Evolutionary conservation across 441 rosid species (phyloP).

Genomic region (Erodium moschatum): DNA sequence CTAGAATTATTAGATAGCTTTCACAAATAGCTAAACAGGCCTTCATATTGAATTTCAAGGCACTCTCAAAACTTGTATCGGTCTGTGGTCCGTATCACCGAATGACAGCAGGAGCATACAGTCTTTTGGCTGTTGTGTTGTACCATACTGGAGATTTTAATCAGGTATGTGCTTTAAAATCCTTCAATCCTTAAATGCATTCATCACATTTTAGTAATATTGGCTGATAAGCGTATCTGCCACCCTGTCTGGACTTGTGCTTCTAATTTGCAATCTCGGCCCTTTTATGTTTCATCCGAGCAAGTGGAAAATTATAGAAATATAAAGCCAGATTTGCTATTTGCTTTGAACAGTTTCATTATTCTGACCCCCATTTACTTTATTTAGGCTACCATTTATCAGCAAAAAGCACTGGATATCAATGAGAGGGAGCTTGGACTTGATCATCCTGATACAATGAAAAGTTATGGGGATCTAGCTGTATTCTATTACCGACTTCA

Average conservation of each 20-base stretch:
- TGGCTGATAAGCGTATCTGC: neutral
- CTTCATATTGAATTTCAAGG: slow-evolving; percentile 40
- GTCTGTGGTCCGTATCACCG: slow-evolving; percentile 84
- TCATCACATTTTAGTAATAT: slow-evolving; percentile 7
- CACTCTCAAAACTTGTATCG: slow-evolving; percentile 63
- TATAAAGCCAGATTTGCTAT: slow-evolving; percentile 8
- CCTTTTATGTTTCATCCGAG: neutral
- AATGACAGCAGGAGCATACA: slow-evolving; percentile 83
- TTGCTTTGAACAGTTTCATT: slow-evolving; percentile 19
- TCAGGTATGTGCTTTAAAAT: slow-evolving; percentile 47
- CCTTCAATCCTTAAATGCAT: neutral
- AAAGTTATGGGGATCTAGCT: slow-evolving; percentile 75
- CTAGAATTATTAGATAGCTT: slow-evolving; percentile 1
- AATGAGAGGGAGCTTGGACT: slow-evolving; percentile 86
- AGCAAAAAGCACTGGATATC: slow-evolving; percentile 71
- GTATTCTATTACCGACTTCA: slow-evolving; percentile 83
- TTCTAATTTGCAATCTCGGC: slow-evolving; percentile 1
- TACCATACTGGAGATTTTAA: slow-evolving; percentile 81
- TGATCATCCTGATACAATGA: slow-evolving; percentile 84
- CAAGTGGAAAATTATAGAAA: neutral
- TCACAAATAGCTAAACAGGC: slow-evolving; percentile 19
- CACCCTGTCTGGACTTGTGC: neutral
- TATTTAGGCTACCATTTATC: slow-evolving; percentile 72
- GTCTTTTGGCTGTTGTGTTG: slow-evolving; percentile 74
- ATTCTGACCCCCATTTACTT: slow-evolving; percentile 28